Percentiles rank a stretch among this genome's conserved stretches.
phyloP scores from a whole-genome alignment of 352 stramenopile genomes.

The Phytopythium vexans region DNA sequence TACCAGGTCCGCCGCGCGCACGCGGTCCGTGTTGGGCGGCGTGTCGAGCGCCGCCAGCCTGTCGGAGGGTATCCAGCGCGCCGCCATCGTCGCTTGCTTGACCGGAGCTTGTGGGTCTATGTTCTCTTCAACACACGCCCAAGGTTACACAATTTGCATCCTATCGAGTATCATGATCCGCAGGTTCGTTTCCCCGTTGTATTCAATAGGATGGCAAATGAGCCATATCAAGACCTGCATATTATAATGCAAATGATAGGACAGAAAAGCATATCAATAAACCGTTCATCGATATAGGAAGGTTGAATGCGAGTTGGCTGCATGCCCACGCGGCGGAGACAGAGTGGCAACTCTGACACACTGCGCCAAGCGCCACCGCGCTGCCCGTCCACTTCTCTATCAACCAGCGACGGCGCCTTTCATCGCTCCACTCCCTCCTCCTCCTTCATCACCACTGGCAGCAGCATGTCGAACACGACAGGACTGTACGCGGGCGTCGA shows the following conservation, averaged over 20 bases:
- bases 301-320: no score
- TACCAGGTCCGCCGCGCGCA: slow-evolving; percentile 31
- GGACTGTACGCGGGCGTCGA: slow-evolving; percentile 61
- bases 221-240: no score
- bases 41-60: slow-evolving; percentile 1
- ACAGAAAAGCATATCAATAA: no score
- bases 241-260: no score
- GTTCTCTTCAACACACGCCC: not conserved
- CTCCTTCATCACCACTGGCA: not conserved
- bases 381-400: not conserved
- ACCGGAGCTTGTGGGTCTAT: not conserved
- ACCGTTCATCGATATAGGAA: no score
- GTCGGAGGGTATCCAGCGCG: not conserved
- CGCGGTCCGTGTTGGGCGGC: slow-evolving; percentile 2
- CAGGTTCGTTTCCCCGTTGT: no score
- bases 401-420: not conserved
- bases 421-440: not conserved
- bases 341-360: no score
- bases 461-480: slow-evolving; percentile 2
- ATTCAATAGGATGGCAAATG: no score
- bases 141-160: no score
- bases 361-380: not conserved
- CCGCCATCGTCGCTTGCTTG: slow-evolving; percentile 1
- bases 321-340: no score
- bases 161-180: no score